Evolutionary conservation across 441 rosid species (phyloP), one percentile per base, ranked within the genome.

Genomic region (Hura crepitans): DNA sequence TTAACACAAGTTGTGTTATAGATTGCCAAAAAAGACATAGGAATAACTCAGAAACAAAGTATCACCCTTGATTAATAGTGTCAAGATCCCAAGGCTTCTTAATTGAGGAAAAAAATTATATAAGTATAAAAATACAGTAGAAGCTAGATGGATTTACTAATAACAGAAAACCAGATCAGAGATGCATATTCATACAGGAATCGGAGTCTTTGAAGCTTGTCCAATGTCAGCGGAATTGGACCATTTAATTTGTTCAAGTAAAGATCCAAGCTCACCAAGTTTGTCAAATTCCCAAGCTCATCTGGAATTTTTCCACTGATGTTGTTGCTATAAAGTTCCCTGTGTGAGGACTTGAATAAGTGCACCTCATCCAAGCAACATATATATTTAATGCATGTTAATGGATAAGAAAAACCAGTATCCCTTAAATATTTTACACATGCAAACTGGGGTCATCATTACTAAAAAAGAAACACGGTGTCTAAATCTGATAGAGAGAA

Each of bases 191-290:
- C 97, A 46, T 85, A 93, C 98, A 93, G 80, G 86, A 89, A 89
- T 2, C 92, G 83, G 35, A 93, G 89, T 72, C 77, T 93, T 43
- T 79, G 10, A 71, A 91, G 92, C 70, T 82, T 85, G 71, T 90
- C 85, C 76, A 93, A 78, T 23, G 96, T 83, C 43, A 72, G 53
- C 62, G 98, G 98, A 66, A 93, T 91, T 28, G 27, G 72, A 66
- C 97, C 97, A 33, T 5, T 71, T 82, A 93, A 76, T 0, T 18
- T 66, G 84, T 93, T 93, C 83, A 84, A 66, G 79, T 88, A 91
- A 81, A 91, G 96, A 86, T 93, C 98, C 86, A 93, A 84, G 90
- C 94, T 91, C 80, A 93, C 96, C 82, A 93, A 81, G 74, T 73
- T 84, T 65, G 84, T 80, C 84, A 93, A 79, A 62, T 76, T 85